Conservation (phyloP, 176 grass and related monocot species). For the Bothriochloa decipiens region DNA sequence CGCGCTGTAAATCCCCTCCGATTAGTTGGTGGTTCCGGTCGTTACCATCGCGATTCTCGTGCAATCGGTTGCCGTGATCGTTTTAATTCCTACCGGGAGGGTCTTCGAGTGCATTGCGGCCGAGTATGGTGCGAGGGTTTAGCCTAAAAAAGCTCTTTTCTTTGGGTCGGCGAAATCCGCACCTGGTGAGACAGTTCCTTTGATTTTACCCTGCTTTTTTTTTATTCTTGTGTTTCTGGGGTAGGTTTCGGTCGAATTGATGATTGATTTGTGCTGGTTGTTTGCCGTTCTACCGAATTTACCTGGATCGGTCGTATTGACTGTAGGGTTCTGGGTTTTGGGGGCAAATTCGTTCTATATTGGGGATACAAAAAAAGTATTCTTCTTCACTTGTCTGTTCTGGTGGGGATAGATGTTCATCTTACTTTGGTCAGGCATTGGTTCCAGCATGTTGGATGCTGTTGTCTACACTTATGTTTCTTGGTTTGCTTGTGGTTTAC, state of each 20-base stretch:
- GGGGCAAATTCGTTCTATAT: background rate
- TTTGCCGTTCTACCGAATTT: background rate
- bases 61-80: background rate
- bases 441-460: background rate
- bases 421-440: background rate
- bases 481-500: background rate
- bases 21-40: background rate
- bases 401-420: background rate
- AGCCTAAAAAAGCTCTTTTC: background rate
- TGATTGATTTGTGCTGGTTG: background rate
- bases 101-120: background rate
- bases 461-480: background rate
- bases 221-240: background rate
- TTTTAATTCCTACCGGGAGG: background rate
- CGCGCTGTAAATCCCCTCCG: background rate
- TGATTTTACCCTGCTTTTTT: background rate
- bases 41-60: background rate
- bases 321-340: slow-evolving; percentile 31
- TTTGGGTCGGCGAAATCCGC: background rate
- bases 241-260: background rate
- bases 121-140: background rate
- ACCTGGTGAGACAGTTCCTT: background rate
- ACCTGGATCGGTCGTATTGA: background rate
- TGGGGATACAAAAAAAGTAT: no score
- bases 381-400: background rate